A percentile compares a stretch with the other conserved stretches of the same genome.
phyloP scores from a whole-genome alignment of 2,329 filamentous ascomycete genomes.

The Dichotomopilus funicola region DNA sequence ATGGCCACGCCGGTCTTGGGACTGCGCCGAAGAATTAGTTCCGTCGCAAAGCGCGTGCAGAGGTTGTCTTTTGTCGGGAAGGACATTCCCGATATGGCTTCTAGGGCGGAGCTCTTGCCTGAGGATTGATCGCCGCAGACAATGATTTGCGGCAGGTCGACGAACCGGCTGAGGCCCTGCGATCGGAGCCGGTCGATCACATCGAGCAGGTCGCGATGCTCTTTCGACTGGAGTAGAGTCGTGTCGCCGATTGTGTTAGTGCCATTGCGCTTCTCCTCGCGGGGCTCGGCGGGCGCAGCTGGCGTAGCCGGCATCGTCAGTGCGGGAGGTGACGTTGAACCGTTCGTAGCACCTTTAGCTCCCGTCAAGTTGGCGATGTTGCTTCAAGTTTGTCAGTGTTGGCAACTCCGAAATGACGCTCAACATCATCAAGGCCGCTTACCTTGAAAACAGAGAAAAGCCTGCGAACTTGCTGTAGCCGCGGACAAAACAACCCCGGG shows the following conservation, averaged over 20 bases:
- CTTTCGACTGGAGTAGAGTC: constrained; percentile 12
- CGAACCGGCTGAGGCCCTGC: constrained; percentile 32
- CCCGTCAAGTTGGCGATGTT: too few relatives aligned
- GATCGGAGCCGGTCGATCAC: constrained; percentile 33
- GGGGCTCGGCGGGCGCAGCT: too few relatives aligned
- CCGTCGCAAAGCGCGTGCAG: constrained; percentile 52
- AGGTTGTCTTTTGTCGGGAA: constrained; percentile 53
- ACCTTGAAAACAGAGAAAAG: too few relatives aligned
- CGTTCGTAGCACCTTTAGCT: too few relatives aligned
- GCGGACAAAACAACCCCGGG: too few relatives aligned
- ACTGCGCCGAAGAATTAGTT: constrained; percentile 48
- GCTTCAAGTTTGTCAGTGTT: too few relatives aligned
- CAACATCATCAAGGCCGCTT: too few relatives aligned
- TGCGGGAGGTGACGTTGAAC: too few relatives aligned
- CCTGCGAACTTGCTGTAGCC: too few relatives aligned
- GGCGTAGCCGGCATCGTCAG: too few relatives aligned
- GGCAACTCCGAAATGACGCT: too few relatives aligned
- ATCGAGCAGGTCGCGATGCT: constrained; percentile 29
- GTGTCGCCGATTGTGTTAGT: neutral
- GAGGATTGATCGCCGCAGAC: constrained; percentile 56
- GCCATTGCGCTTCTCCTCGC: neutral
- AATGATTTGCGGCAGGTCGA: constrained; percentile 43
- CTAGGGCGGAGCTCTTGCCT: constrained; percentile 58
- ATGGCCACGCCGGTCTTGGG: constrained; percentile 18
- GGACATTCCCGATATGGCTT: constrained; percentile 50